Evolutionary conservation across 805 yeast species (phyloP).

Genomic region (Kuraishia ogatae): DNA sequence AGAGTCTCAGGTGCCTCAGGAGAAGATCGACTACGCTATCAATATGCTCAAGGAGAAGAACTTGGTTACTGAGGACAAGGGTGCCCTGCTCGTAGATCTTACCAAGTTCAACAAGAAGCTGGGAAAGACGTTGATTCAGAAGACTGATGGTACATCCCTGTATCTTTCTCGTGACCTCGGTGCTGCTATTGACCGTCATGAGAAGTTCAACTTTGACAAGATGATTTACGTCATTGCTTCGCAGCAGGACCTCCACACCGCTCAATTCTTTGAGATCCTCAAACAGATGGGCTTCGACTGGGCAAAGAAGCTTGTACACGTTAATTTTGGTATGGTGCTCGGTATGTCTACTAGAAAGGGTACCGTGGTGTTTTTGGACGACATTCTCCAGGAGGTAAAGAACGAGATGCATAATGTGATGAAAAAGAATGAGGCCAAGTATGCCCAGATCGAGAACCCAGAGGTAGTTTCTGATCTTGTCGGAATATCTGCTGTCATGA

Average conservation of each 20-base stretch:
- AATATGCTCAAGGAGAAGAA: slow-evolving; percentile 56
- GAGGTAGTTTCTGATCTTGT: slow-evolving; percentile 91
- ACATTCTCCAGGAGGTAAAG: slow-evolving; percentile 86
- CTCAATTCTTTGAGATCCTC: slow-evolving; percentile 90
- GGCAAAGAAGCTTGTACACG: slow-evolving; percentile 67
- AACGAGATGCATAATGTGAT: slow-evolving; percentile 94
- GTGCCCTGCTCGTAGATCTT: slow-evolving; percentile 84
- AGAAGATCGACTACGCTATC: slow-evolving; percentile 58
- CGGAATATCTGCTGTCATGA: slow-evolving; percentile 97
- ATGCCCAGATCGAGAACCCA: slow-evolving; percentile 88
- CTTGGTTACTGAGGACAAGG: slow-evolving; percentile 77
- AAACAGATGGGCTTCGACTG: slow-evolving; percentile 86
- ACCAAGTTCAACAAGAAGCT: slow-evolving; percentile 74
- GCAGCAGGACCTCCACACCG: slow-evolving; percentile 92
- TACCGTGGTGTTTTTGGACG: slow-evolving; percentile 95
- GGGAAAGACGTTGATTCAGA: slow-evolving; percentile 88
- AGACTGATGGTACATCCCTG: slow-evolving; percentile 91
- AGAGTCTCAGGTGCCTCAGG: slow-evolving; percentile 85
- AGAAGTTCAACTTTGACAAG: slow-evolving; percentile 80
- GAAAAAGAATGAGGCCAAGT: slow-evolving; percentile 85
- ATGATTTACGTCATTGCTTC: slow-evolving; percentile 94
- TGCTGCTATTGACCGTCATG: slow-evolving; percentile 87
- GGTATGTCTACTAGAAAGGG: slow-evolving; percentile 99
- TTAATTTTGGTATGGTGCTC: slow-evolving; percentile 95
- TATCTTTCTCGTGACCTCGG: slow-evolving; percentile 96